Percentiles rank a stretch among this genome's conserved stretches.
Conservation (phyloP, 345 rosid genomes). For the Geranium rotundifolium region DNA sequence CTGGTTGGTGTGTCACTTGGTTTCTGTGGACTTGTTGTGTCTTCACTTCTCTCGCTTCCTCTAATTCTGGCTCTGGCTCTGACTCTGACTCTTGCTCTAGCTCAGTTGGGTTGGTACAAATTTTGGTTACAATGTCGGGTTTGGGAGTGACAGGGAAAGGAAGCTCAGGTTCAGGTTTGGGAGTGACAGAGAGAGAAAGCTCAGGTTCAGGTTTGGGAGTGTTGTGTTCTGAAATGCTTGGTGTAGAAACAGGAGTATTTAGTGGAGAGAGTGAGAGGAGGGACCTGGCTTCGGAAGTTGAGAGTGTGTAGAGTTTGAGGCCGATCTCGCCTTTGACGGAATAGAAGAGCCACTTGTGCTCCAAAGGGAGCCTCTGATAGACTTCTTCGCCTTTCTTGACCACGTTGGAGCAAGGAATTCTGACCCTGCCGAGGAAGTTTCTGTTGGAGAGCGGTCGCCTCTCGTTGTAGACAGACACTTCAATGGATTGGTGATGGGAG, state of each 20-base stretch:
- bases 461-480: slow-evolving; percentile 36
- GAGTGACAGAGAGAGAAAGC: neutral
- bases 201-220: too few relatives aligned
- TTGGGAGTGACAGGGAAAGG: too few relatives aligned
- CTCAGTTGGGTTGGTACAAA: too few relatives aligned
- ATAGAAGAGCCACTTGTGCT: slow-evolving; percentile 32
- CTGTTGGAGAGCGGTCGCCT: slow-evolving; percentile 31
- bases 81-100: too few relatives aligned
- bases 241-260: too few relatives aligned
- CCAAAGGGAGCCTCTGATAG: slow-evolving; percentile 30
- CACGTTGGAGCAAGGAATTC: slow-evolving; percentile 29
- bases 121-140: too few relatives aligned
- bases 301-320: slow-evolving; percentile 25
- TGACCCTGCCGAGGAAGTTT: slow-evolving; percentile 37
- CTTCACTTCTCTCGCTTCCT: slow-evolving; percentile 9
- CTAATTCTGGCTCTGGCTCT: too few relatives aligned
- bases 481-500: slow-evolving; percentile 19
- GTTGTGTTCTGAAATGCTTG: too few relatives aligned
- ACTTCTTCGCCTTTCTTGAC: slow-evolving; percentile 44
- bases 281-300: slow-evolving; percentile 15
- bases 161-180: neutral
- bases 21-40: slow-evolving; percentile 3
- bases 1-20: too few relatives aligned
- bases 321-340: slow-evolving; percentile 52
- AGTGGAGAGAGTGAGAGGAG: neutral